These are phyloP conservation scores for Pichia sp. DNA, from an alignment of 1,139 yeast species.

Conservation along the genomic window DNA sequence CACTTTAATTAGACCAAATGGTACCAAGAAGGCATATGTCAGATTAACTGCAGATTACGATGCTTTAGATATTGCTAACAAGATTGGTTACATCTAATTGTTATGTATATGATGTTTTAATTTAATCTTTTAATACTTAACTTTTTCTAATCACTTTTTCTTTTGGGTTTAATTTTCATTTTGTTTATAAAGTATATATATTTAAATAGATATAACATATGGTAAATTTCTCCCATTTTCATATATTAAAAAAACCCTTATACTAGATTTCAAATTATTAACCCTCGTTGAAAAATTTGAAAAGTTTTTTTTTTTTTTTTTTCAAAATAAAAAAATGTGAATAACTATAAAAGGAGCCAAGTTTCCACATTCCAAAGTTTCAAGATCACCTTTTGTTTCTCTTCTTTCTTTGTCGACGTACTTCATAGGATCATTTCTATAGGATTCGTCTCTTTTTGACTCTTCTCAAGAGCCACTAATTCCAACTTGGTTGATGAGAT, in stretches of 20 bases:
- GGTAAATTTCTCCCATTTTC: neutral
- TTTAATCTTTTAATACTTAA: neutral
- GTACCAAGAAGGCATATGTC: conserved; percentile 99
- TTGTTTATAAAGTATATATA: neutral
- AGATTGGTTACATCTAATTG: conserved; percentile 89
- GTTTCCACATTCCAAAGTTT: neutral
- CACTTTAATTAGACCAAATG: conserved; percentile 97
- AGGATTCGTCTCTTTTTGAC: conserved; percentile 99
- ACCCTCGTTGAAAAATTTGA: neutral
- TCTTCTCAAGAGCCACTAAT: conserved; percentile 99
- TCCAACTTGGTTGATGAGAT: conserved; percentile 99
- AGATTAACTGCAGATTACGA: conserved; percentile 99
- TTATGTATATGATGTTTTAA: neutral
- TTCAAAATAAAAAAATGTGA: neutral
- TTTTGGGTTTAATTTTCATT: conserved; percentile 4
- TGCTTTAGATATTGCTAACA: conserved; percentile 99
- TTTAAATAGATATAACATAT: neutral
- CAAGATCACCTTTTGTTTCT: conserved; percentile 15
- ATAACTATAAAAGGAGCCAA: conserved; percentile 3
- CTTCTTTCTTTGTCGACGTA: conserved; percentile 66
- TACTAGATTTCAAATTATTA: neutral
- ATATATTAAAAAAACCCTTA: neutral
- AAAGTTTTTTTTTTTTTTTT: neutral
- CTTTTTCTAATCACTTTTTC: neutral
- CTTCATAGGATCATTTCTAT: conserved; percentile 99